Evolutionary conservation across 108 stramenopile genomes (phyloP), one percentile per base, ranked within the genome.

Genomic region (Skeletonema tropicum): DNA sequence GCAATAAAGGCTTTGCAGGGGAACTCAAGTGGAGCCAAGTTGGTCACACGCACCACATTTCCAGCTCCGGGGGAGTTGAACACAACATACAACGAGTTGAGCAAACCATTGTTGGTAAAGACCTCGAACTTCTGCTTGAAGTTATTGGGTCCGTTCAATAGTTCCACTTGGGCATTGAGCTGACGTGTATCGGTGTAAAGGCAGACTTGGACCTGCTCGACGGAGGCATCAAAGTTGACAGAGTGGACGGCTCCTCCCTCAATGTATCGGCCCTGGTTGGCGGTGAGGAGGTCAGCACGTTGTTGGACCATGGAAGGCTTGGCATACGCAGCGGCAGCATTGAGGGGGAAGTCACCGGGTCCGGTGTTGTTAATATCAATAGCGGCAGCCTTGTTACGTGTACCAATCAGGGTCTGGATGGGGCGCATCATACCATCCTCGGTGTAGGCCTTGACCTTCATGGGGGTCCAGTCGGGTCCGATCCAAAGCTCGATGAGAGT

Each of bases 381-480:
- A 49, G 76, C 77, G 6, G 83, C 83, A 49, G 75, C 79, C 80
- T 84, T 84, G 75, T 84, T 84, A 39, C 83, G 75, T 39, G 83
- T 84, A 9, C 83, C 83, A 42, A 84, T 81, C 52, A 84, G 75
- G 41, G 83, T 60, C 36, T 84, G 83, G 70, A 84, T 57, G 42
- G 83, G 83, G 69, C 79, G 83, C 80, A 81, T 67, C 70, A 77
- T 80, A 23, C 83, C 83, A 49, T 84, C 83, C 79, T 84, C 83
- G 32, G 77, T 84, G 83, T 84, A 81, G 31, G 75, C 79, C 79
- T 84, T 84, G 39, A 84, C 80, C 75, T 80, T 81, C 75, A 84
- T 77, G 79, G 83, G 83, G n/a, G 83, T 84, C 83, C 83, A 84
- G 79, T 84, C 83, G 75, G 83, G 83, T 71, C 83, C 83, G 26